These are phyloP conservation scores for Pythium volutum DNA, from an alignment of 352 stramenopile species.

Conservation along the genomic window DNA sequence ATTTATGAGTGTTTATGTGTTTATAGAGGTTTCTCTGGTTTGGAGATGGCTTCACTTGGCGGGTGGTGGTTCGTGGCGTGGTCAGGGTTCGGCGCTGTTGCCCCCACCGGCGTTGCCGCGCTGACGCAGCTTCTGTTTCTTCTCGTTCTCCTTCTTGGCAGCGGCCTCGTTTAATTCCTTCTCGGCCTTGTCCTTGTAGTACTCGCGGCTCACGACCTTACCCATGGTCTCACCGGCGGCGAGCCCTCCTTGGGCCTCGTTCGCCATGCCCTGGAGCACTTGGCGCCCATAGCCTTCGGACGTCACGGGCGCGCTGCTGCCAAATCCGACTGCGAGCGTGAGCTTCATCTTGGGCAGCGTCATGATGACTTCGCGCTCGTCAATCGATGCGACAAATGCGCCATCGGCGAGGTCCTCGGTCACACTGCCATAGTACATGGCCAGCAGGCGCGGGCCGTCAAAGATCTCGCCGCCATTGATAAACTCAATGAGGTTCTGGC, in stretches of 20 bases:
- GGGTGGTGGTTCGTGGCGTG: no score
- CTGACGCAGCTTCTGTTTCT: conserved; percentile 42
- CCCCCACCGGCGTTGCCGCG: no score
- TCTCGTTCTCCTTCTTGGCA: conserved; percentile 15
- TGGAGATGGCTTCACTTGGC: not conserved
- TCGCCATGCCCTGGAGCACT: conserved; percentile 67
- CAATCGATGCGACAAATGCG: conserved; percentile 62
- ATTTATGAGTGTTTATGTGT: not conserved
- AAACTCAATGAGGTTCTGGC: conserved; percentile 61
- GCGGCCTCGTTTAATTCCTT: conserved; percentile 37
- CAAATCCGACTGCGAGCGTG: conserved; percentile 82
- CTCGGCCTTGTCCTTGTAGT: conserved; percentile 42
- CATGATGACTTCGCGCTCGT: conserved; percentile 77
- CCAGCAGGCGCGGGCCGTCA: conserved; percentile 67
- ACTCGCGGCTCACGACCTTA: conserved; percentile 69
- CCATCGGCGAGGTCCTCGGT: conserved; percentile 69
- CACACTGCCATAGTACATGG: conserved; percentile 83
- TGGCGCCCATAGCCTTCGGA: conserved; percentile 68
- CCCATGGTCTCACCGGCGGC: conserved; percentile 71
- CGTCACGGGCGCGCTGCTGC: conserved; percentile 65
- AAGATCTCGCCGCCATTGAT: conserved; percentile 79
- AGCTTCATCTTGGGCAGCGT: conserved; percentile 80
- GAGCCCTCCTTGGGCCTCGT: conserved; percentile 56
- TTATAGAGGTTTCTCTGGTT: not conserved
- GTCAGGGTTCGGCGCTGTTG: conserved; percentile 1